A percentile compares a stretch with the other conserved stretches of the same genome.
phyloP scores from a whole-genome alignment of 139 green algal genomes.

The Zygnema cylindricum region DNA sequence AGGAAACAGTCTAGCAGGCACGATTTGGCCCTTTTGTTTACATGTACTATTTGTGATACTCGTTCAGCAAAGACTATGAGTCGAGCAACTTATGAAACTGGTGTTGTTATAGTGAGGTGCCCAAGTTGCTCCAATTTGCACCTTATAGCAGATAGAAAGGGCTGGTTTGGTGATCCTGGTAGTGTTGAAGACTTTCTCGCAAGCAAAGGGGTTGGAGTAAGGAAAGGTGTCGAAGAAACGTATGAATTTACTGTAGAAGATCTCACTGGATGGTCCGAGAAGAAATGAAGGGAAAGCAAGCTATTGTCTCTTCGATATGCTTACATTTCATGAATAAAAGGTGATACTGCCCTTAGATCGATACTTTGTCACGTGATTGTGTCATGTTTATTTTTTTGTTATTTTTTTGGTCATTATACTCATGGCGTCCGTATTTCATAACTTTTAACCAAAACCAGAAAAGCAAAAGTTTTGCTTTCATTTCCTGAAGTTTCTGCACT shows the following conservation, averaged over 20 bases:
- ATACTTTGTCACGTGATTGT: too few relatives aligned
- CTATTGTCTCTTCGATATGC: background rate
- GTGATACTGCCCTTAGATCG: too few relatives aligned
- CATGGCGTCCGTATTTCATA: background rate
- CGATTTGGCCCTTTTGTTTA: conserved; percentile 50
- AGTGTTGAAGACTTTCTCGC: conserved; percentile 49
- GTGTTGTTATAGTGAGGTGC: conserved; percentile 75
- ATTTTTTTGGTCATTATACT: background rate
- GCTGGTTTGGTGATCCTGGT: conserved; percentile 69
- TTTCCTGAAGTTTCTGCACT: too few relatives aligned
- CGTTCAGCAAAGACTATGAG: conserved; percentile 71
- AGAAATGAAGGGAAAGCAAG: background rate
- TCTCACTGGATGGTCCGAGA: conserved; percentile 28
- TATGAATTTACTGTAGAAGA: conserved; percentile 50
- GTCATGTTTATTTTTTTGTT: too few relatives aligned
- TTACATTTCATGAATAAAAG: background rate
- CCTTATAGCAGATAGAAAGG: conserved; percentile 74
- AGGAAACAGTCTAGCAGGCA: conserved; percentile 18
- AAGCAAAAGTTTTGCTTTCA: background rate
- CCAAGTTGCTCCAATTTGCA: conserved; percentile 69
- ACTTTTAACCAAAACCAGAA: background rate
- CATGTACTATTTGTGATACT: conserved; percentile 63
- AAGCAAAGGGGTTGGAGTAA: background rate
- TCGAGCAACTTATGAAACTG: conserved; percentile 66
- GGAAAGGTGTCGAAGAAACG: conserved; percentile 32